Evolutionary conservation across 805 yeast species (phyloP).

Genomic region (Yarrowia yakushimensis): DNA sequence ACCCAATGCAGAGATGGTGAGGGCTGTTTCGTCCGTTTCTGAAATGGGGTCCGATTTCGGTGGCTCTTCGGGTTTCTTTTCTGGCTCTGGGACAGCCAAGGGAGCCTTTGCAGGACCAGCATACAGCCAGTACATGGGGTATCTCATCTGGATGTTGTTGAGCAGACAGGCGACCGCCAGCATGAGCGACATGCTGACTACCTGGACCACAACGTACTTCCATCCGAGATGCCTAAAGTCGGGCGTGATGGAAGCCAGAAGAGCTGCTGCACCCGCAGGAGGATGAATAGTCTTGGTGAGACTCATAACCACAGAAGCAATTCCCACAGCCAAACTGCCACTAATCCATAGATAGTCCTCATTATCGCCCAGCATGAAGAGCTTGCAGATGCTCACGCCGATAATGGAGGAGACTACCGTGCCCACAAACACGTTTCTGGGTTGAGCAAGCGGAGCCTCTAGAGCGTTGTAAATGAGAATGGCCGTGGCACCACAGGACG

Average conservation of each 20-base stretch:
- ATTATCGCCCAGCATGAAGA: conserved; percentile 49
- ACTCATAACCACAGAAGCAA: conserved; percentile 53
- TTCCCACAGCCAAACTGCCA: conserved; percentile 56
- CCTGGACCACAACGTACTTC: conserved; percentile 60
- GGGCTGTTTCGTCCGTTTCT: background rate
- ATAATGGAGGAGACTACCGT: conserved; percentile 52
- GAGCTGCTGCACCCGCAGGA: conserved; percentile 69
- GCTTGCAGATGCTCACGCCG: conserved; percentile 53
- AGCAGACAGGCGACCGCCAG: conserved; percentile 50
- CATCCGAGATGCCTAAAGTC: conserved; percentile 52
- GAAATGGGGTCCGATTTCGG: background rate
- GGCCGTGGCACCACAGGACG: conserved; percentile 56
- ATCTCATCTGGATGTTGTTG: conserved; percentile 51
- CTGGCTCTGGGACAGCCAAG: background rate
- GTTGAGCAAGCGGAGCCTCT: conserved; percentile 62
- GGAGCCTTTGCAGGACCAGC: conserved; percentile 30
- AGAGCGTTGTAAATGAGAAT: conserved; percentile 54
- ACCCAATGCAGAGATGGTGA: background rate
- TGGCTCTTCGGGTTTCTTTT: background rate
- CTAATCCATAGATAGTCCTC: conserved; percentile 51
- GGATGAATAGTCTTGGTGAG: conserved; percentile 60
- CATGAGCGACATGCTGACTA: conserved; percentile 49
- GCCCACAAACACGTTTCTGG: conserved; percentile 56
- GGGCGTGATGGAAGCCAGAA: conserved; percentile 52
- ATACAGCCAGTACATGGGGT: conserved; percentile 63